A percentile compares a stretch with the other conserved stretches of the same genome.
These are phyloP conservation scores for Asterionellopsis glacialis DNA, from an alignment of 108 stramenopile genomes.

Conservation along the genomic window DNA sequence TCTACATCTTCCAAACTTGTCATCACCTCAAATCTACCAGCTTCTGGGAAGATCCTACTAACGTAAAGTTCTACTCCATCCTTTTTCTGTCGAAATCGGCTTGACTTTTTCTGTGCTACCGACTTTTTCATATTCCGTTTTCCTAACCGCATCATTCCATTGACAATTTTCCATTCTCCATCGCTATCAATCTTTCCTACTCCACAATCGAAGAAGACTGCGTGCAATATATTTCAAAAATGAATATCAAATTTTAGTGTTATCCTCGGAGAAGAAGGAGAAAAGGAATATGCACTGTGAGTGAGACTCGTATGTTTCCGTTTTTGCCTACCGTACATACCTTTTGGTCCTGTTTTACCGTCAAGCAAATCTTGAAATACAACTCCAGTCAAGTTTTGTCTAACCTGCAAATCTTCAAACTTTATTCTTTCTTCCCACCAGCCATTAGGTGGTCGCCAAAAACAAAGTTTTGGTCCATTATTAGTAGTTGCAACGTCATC, in stretches of 20 bases:
- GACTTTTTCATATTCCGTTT: conserved; percentile 36
- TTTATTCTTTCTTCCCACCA: conserved; percentile 55
- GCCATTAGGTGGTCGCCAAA: conserved; percentile 19
- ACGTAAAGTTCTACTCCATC: conserved; percentile 53
- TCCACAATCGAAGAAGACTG: conserved; percentile 66
- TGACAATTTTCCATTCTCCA: conserved; percentile 57
- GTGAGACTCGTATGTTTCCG: too few relatives aligned
- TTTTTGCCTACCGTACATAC: conserved; percentile 3
- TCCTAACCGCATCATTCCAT: conserved; percentile 63
- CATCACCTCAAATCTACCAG: conserved; percentile 61
- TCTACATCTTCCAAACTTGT: conserved; percentile 31
- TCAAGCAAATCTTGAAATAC: conserved; percentile 52
- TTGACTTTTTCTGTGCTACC: conserved; percentile 46
- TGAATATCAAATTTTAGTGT: background rate
- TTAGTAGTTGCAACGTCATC: background rate
- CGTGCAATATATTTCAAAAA: background rate
- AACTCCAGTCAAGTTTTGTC: conserved; percentile 55
- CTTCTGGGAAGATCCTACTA: conserved; percentile 41
- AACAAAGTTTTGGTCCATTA: conserved; percentile 14
- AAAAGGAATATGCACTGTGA: background rate
- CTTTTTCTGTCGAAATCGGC: conserved; percentile 29
- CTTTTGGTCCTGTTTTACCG: conserved; percentile 71
- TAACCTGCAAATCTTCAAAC: conserved; percentile 42
- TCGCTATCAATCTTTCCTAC: conserved; percentile 23
- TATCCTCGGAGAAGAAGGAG: background rate